phyloP scores from a whole-genome alignment of 148 eudicot genomes.

The Beta vulgaris region DNA sequence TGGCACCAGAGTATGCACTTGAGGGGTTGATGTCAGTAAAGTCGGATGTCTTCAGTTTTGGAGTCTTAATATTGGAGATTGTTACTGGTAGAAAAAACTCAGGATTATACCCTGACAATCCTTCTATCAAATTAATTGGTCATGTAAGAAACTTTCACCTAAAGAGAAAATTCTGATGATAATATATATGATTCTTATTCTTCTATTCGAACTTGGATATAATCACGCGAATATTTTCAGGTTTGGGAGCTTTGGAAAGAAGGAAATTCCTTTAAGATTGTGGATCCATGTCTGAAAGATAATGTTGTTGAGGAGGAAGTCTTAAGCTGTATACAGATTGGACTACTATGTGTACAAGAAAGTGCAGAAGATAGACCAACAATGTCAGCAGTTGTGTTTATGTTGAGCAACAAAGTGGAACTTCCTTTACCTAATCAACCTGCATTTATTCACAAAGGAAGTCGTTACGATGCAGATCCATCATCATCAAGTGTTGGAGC shows the following conservation, averaged over 20 bases:
- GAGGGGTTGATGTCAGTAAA: slow-evolving; percentile 49
- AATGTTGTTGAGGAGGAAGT: slow-evolving; percentile 27
- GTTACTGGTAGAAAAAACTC: slow-evolving; percentile 50
- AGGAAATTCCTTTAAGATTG: slow-evolving; percentile 28
- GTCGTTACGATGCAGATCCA: slow-evolving; percentile 21
- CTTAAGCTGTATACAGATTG: slow-evolving; percentile 39
- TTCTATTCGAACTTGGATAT: too few relatives aligned
- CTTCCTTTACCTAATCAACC: slow-evolving; percentile 48
- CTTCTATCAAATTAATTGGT: slow-evolving; percentile 45
- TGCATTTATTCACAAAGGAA: slow-evolving; percentile 40
- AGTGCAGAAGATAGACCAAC: slow-evolving; percentile 45
- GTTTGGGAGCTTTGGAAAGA: slow-evolving; percentile 52
- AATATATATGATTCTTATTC: background rate
- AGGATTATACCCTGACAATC: slow-evolving; percentile 37
- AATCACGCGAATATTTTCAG: slow-evolving; percentile 18
- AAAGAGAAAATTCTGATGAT: background rate
- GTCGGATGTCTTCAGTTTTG: slow-evolving; percentile 60
- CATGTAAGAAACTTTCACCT: slow-evolving; percentile 40
- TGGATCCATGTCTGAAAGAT: slow-evolving; percentile 30
- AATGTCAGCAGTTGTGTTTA: slow-evolving; percentile 45
- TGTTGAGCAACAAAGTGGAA: slow-evolving; percentile 41
- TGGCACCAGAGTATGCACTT: slow-evolving; percentile 64
- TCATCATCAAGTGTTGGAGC: slow-evolving; percentile 32
- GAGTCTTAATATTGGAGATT: slow-evolving; percentile 50
- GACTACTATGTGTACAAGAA: slow-evolving; percentile 55